phyloP scores from a whole-genome alignment of 768 basidiomycete species.

The Suillus decipiens region DNA sequence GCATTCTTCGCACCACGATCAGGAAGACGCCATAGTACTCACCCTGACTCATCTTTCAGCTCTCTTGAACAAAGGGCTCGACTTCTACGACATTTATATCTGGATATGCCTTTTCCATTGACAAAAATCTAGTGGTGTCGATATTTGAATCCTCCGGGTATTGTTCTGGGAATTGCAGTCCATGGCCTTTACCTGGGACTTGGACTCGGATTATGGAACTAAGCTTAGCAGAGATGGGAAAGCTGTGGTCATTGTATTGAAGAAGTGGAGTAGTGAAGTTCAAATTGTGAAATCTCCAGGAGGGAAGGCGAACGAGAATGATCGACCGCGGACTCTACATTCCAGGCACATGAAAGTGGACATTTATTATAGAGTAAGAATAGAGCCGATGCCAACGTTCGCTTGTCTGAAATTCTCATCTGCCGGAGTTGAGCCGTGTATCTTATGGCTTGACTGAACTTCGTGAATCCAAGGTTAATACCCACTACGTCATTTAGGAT shows the following conservation, averaged over 20 bases:
- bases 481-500: no score
- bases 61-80: slow-evolving; percentile 42
- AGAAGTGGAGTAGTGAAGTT: not conserved
- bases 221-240: slow-evolving; percentile 14
- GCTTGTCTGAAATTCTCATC: no score
- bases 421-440: no score
- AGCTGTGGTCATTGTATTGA: slow-evolving; percentile 1
- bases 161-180: slow-evolving; percentile 25
- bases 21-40: not conserved
- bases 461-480: no score
- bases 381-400: no score
- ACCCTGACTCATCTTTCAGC: slow-evolving; percentile 33
- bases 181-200: slow-evolving; percentile 37
- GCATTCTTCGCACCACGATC: not conserved
- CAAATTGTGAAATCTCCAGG: not conserved
- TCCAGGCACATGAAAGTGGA: no score
- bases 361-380: no score
- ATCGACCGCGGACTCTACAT: slow-evolving; percentile 61
- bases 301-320: slow-evolving; percentile 39
- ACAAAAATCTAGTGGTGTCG: slow-evolving; percentile 29
- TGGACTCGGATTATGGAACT: slow-evolving; percentile 20
- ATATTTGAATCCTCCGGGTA: slow-evolving; percentile 14
- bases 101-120: slow-evolving; percentile 49
- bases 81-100: slow-evolving; percentile 53
- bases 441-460: no score